Conservation (phyloP, 2,329 filamentous ascomycete genomes). For the Aspergillus caelatus region DNA sequence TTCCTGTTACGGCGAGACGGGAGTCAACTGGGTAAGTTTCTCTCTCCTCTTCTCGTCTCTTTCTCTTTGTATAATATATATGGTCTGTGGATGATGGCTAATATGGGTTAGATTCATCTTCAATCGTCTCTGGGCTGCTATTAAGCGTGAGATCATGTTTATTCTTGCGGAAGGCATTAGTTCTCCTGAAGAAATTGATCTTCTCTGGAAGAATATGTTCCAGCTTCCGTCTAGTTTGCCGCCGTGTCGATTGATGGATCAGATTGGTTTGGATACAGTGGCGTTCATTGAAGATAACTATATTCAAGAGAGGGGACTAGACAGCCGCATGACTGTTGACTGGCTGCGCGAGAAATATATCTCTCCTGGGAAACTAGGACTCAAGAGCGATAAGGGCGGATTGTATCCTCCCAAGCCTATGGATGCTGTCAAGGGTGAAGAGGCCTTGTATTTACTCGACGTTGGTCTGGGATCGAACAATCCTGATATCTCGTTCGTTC, state of each 20-base stretch:
- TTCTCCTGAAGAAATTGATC: constrained; percentile 54
- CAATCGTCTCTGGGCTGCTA: constrained; percentile 60
- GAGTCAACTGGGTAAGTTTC: constrained; percentile 49
- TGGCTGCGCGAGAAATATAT: constrained; percentile 53
- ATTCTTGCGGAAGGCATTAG: constrained; percentile 56
- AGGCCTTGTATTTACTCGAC: constrained; percentile 26
- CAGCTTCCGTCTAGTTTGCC: constrained; percentile 29
- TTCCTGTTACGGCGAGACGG: constrained; percentile 47
- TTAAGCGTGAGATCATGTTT: constrained; percentile 56
- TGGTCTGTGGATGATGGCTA: neutral
- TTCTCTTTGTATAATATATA: neutral
- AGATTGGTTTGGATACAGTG: constrained; percentile 58
- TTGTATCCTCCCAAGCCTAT: constrained; percentile 29
- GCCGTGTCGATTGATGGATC: constrained; percentile 47
- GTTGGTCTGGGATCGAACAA: constrained; percentile 27
- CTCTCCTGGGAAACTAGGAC: constrained; percentile 49
- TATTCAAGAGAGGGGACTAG: constrained; percentile 51
- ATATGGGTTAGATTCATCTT: constrained; percentile 51
- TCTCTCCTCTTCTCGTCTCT: neutral
- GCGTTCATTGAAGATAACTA: constrained; percentile 58
- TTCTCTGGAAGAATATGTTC: constrained; percentile 49
- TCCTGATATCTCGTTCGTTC: constrained; percentile 17
- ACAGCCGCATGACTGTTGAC: constrained; percentile 42
- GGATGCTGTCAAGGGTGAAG: constrained; percentile 13
- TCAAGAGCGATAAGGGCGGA: constrained; percentile 40